Evolutionary conservation across 345 rosid species (phyloP), one percentile per base, ranked within the genome.

Genomic region (Corchorus olitorius): DNA sequence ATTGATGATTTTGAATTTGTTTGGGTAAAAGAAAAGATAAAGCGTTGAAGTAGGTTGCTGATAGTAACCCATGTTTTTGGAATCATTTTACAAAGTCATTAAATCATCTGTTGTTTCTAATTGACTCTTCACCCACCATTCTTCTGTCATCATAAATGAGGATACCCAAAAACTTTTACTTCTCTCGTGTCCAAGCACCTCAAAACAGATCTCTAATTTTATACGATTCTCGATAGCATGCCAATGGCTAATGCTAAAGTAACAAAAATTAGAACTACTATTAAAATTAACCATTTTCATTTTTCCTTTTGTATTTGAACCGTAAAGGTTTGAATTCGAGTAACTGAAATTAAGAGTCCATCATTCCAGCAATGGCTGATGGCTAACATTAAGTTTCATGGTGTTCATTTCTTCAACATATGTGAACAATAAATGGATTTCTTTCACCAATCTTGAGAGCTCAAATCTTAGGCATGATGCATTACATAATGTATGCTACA

Each of bases 1-100:
- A 39, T 27, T 27, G 27, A 27, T 13, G 52, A 52, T n/a, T 16
- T n/a, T 19, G 10, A 20, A 45, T 19, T 34, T 43, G 71, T 2
- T 20, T 15, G 6, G 22, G 10, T 33, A 56, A 56, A 56, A 66
- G 33, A 46, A 27, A 15, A 67, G 55, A 67, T 20, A 67, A 48
- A 8, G 6, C 35, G 13, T 27, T 27, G 58, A 27, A 68, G 41
- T 68, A 22, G 72, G 58, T 68, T 27, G 22, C 14, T 13, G 58
- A 68, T 68, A 0, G 56, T 48, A 48, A 48, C 43, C 13, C 11
- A 27, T 49, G 58, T 68, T 27, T 22, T 68, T 49, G 22, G 22
- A 68, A 27, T 48, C 72, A 68, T 68, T 49, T 48, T 20, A 27
- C 41, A 27, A 27, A 67, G 72, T 67, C 56, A 34, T 62, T 62